Conservation (phyloP, 202 grass and related monocot genomes). For the Saccharum hybrid region DNA sequence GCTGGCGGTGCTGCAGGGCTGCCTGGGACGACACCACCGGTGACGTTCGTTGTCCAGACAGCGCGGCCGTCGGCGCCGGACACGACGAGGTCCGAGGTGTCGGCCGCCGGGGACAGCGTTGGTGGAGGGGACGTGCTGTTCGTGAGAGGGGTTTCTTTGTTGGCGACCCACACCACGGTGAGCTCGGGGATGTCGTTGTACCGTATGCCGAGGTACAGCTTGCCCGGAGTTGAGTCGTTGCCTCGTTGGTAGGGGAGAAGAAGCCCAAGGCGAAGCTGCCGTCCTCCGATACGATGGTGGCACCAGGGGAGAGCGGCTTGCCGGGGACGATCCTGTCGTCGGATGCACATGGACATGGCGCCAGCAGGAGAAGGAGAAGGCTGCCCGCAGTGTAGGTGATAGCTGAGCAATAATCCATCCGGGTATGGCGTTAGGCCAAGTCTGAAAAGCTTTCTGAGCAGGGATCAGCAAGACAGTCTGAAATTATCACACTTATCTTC, state of each 20-base stretch:
- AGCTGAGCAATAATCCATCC: too few relatives aligned
- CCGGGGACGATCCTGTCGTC: constrained; percentile 26
- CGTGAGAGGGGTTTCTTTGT: neutral
- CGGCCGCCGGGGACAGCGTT: neutral
- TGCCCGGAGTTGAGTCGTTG: neutral
- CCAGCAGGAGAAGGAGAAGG: too few relatives aligned
- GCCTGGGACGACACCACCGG: too few relatives aligned
- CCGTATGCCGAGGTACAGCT: neutral
- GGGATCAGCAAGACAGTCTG: too few relatives aligned
- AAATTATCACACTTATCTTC: too few relatives aligned
- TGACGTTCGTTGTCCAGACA: neutral
- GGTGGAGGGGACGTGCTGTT: neutral
- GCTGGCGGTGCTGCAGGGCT: neutral
- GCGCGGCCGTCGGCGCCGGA: neutral
- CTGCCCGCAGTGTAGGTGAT: too few relatives aligned
- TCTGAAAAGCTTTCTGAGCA: too few relatives aligned
- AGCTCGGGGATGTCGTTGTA: neutral
- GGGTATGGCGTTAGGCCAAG: too few relatives aligned
- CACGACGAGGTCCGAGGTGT: neutral
- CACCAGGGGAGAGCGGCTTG: neutral
- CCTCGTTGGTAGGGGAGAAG: constrained; percentile 11
- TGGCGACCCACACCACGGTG: constrained; percentile 2
- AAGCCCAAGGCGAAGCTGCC: constrained; percentile 20
- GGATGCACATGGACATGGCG: neutral
- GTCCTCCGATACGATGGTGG: neutral